phyloP scores from a whole-genome alignment of 768 basidiomycete genomes.

The Lactarius sanguifluus region DNA sequence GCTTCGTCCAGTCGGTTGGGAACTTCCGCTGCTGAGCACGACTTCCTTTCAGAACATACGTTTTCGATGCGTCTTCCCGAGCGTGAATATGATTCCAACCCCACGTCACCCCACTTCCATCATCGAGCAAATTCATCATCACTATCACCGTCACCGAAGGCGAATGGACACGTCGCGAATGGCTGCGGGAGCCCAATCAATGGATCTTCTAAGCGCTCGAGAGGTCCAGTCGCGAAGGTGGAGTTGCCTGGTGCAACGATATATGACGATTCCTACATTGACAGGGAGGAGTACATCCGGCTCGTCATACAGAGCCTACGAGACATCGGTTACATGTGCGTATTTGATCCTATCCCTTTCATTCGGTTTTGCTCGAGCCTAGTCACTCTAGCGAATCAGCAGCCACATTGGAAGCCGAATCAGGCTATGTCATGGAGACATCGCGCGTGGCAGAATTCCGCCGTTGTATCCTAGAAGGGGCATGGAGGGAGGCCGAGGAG shows the following conservation, averaged over 20 bases:
- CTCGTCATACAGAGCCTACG: constrained; percentile 85
- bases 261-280: constrained; percentile 75
- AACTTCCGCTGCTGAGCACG: constrained; percentile 29
- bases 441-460: constrained; percentile 77
- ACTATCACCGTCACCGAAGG: constrained; percentile 23
- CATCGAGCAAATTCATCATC: constrained; percentile 24
- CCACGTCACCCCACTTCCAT: constrained; percentile 20
- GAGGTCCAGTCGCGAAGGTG: constrained; percentile 55
- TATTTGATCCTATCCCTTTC: constrained; percentile 12
- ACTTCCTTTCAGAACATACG: constrained; percentile 27
- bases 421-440: constrained; percentile 84
- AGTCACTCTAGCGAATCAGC: constrained; percentile 71
- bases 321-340: constrained; percentile 73
- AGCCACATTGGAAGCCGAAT: constrained; percentile 86
- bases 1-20: constrained; percentile 38
- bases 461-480: constrained; percentile 72
- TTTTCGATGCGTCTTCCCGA: constrained; percentile 29
- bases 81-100: constrained; percentile 26
- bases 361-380: constrained; percentile 22
- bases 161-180: constrained; percentile 30
- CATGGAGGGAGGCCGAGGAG: constrained; percentile 77
- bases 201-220: constrained; percentile 51
- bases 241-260: constrained; percentile 69
- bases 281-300: constrained; percentile 89
- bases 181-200: constrained; percentile 40